These are phyloP conservation scores for Candida insectalens DNA, from an alignment of 805 yeast species.

Conservation along the genomic window DNA sequence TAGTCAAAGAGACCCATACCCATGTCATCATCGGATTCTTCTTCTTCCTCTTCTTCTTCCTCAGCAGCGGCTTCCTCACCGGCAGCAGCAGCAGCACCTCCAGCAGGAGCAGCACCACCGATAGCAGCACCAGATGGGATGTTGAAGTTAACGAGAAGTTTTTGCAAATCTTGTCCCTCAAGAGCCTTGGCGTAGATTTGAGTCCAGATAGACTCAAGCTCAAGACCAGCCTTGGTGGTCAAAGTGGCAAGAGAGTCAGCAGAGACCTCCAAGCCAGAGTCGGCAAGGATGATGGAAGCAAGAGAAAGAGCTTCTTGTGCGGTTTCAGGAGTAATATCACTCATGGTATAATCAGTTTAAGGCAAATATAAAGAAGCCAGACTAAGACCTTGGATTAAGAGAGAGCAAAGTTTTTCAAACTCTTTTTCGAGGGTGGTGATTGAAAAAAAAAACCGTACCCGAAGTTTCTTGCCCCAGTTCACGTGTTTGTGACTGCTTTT, in stretches of 20 bases:
- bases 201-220: conserved; percentile 73
- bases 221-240: conserved; percentile 69
- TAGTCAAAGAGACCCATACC: conserved; percentile 86
- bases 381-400: conserved; percentile 33
- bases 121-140: conserved; percentile 42
- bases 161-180: conserved; percentile 68
- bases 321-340: conserved; percentile 49
- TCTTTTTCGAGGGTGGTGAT: background rate
- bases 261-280: conserved; percentile 90
- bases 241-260: conserved; percentile 68
- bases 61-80: conserved; percentile 46
- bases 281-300: conserved; percentile 98
- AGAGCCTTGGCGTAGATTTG: conserved; percentile 76
- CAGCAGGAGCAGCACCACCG: conserved; percentile 37
- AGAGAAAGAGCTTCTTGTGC: conserved; percentile 77
- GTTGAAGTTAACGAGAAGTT: conserved; percentile 50
- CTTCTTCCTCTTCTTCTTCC: conserved; percentile 54
- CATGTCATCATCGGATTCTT: conserved; percentile 59
- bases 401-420: background rate
- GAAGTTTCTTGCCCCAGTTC: no score
- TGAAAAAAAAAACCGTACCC: no score
- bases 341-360: conserved; percentile 32
- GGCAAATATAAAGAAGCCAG: conserved; percentile 27
- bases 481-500: no score
- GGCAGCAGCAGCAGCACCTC: conserved; percentile 35